Evolutionary conservation across 192 early-diverging fungal species (phyloP), one percentile per base, ranked within the genome.

Genomic region (Dissophora ornata): DNA sequence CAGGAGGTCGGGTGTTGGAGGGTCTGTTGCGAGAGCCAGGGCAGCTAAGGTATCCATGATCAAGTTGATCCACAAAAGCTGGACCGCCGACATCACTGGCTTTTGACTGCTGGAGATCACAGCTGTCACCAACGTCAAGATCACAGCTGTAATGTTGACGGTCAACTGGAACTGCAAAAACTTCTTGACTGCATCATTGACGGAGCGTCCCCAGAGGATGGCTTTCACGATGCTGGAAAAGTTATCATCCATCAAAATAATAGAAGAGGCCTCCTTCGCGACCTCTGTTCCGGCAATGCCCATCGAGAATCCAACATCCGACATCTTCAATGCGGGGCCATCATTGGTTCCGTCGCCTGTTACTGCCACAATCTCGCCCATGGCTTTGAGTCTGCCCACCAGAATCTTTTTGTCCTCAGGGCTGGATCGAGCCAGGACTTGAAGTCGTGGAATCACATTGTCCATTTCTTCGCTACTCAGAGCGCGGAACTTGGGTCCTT

Each of bases 301-400:
- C 98, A 99, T 99, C 29, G 90, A 89, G 80, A 99, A 99, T 11
- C 98, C 98, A 38, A 99, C 95, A 70, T 98, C 96, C 47, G 98
- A 94, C 47, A 88, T 83, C 73, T 95, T 95, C 48, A 99, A 82
- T 10, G 98, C 98, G 16, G 92, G 92, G 0, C 93, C 98, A 78
- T 99, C 98, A 79, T 99, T 99, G n/a, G 98, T 98, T 11, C 98
- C 98, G 83, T 99, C 98, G 29, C 98, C 98, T 40, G 97, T 99
- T 0, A 99, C 97, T 0, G 98, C 95, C 6, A 99, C 98, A 47
- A 96, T 94, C 77, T 98, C 95, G 45, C 94, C 94, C 42, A 97
- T 83, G 40, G 90, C 84, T 71, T 94, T 95, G 59, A 99, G 83
- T 64, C 91, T 87, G 32, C 90, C 85, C 9, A 99, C 97, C 19